Base-by-base conservation (phyloP, 169 alveolate species). In the Eimeria zaria region DNA sequence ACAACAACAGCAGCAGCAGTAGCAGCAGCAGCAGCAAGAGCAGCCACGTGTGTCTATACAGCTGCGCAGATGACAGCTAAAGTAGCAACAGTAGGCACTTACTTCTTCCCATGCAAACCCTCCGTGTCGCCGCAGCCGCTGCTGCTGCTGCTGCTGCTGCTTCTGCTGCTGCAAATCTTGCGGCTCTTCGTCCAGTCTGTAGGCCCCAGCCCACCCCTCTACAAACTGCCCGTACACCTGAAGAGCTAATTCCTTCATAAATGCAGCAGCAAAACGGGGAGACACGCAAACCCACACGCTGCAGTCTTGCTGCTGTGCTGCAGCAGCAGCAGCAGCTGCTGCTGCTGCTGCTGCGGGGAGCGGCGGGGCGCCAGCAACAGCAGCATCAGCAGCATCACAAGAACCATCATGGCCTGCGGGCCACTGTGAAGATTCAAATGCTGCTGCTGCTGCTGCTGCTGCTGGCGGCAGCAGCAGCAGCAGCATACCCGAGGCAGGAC, bases 391-490 rank as follows among this genome's bases (percentile, higher is more conserved):
- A 22, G 18, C 33, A 11, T 14, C 80, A 11, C 33, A 27, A 69
- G 33, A 16, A 9, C 44, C 62, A 14, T 58, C 7, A 27, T 33
- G 18, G 20, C 71, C 89, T 80, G 89, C 69, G 6, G 89, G 2
- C 41, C 41, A 33, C 16, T 27, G 71, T 14, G 89, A 33, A 48
- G 89, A 36, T 36, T 27, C 46, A 7, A 46, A n/a, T 14, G 69
- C 46, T 80, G 89, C 69, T n/a, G 89, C 89, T 11, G 69, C 53
- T 27, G 71, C 89, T 80, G 58, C 58, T 76, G 87, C 87, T 76
- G 41, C 58, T 36, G 58, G 58, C 87, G 89, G 89, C 64, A 80
- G 89, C 89, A 44, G 64, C 89, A 80, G 46, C 89, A 80, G 89
- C 89, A 55, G 58, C 62, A 9, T 36, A 51, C 53, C 48, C 41